phyloP scores from a whole-genome alignment of 2,329 filamentous ascomycete genomes.

The Trichophyton simii region DNA sequence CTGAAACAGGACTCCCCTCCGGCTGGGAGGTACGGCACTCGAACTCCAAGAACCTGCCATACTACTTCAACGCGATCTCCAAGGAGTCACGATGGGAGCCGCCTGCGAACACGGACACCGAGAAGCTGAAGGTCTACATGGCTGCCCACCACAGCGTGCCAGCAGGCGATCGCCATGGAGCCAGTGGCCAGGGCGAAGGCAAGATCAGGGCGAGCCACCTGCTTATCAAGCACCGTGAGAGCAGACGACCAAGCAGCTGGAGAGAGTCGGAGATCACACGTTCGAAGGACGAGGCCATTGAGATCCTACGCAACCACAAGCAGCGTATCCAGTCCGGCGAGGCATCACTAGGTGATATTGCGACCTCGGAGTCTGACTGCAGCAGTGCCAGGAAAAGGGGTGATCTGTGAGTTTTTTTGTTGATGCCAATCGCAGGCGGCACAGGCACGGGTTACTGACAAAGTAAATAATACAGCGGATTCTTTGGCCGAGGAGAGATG shows the following conservation, averaged over 20 bases:
- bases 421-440: background rate
- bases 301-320: constrained; percentile 65
- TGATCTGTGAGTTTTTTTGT: constrained; percentile 55
- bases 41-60: constrained; percentile 96
- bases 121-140: constrained; percentile 92
- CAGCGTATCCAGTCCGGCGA: constrained; percentile 59
- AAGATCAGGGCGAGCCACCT: constrained; percentile 92
- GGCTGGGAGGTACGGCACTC: constrained; percentile 95
- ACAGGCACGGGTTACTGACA: background rate
- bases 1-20: constrained; percentile 58
- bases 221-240: constrained; percentile 83
- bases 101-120: constrained; percentile 72
- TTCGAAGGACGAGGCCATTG: constrained; percentile 70
- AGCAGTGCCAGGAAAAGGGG: constrained; percentile 88
- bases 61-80: constrained; percentile 86
- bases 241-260: constrained; percentile 85
- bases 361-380: constrained; percentile 82
- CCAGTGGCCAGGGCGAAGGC: constrained; percentile 43
- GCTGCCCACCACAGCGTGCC: constrained; percentile 62
- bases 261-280: constrained; percentile 79
- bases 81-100: constrained; percentile 95
- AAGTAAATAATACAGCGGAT: constrained; percentile 45
- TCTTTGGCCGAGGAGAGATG: constrained; percentile 92
- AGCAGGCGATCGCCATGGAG: constrained; percentile 20
- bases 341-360: constrained; percentile 64